These are phyloP conservation scores for Septoria linicola DNA, from an alignment of 2,329 filamentous ascomycete genomes.

Conservation along the genomic window DNA sequence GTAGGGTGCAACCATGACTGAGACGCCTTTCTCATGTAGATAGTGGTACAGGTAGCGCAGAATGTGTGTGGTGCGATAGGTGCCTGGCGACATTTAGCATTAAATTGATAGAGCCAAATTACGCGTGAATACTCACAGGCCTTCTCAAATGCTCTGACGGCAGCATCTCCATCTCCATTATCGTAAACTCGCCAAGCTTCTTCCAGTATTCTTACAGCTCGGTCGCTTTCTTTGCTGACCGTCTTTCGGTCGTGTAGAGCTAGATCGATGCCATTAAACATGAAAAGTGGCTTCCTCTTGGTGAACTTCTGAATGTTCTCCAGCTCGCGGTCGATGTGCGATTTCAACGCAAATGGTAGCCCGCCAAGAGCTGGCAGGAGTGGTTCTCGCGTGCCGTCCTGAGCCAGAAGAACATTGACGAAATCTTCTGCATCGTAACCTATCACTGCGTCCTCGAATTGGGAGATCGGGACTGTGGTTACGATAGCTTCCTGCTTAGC, in stretches of 20 bases:
- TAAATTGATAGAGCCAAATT: not conserved
- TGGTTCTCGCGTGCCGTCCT: constrained; percentile 72
- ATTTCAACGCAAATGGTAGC: constrained; percentile 72
- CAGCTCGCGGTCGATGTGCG: constrained; percentile 72
- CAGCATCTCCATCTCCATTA: constrained; percentile 71
- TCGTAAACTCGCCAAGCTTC: constrained; percentile 86
- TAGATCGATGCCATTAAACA: constrained; percentile 81
- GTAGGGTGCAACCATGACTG: constrained; percentile 82
- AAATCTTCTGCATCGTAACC: constrained; percentile 71
- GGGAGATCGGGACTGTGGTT: constrained; percentile 9
- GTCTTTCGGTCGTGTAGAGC: constrained; percentile 31
- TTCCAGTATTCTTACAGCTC: constrained; percentile 32
- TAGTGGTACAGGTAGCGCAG: constrained; percentile 75
- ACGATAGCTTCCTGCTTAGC: constrained; percentile 18
- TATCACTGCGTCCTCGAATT: constrained; percentile 37
- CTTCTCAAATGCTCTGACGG: constrained; percentile 83
- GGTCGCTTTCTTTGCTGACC: constrained; percentile 28
- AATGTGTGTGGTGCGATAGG: constrained; percentile 68
- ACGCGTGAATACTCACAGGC: constrained; percentile 57
- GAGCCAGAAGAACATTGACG: constrained; percentile 73
- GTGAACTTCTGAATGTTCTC: constrained; percentile 61
- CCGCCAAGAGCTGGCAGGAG: constrained; percentile 88
- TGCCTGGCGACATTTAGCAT: constrained; percentile 53
- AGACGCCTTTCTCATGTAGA: constrained; percentile 65
- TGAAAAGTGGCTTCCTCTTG: constrained; percentile 75